These are phyloP conservation scores for Pseudocercospora crystallina DNA, from an alignment of 2,329 filamentous ascomycete species.

Conservation along the genomic window DNA sequence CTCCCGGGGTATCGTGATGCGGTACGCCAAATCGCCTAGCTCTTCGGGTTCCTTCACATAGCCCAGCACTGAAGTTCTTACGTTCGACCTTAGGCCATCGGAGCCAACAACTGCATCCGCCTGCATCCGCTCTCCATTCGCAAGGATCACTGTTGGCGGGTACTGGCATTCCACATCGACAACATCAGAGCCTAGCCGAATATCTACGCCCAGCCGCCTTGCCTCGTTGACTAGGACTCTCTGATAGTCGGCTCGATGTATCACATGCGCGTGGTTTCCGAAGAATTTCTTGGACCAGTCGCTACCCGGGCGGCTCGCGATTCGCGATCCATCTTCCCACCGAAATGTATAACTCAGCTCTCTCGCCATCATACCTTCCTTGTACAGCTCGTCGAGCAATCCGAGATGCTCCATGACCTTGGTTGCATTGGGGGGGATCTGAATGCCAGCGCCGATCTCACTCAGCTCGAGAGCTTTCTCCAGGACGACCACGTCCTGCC, in stretches of 20 bases:
- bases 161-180: constrained; percentile 44
- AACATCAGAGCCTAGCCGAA: constrained; percentile 48
- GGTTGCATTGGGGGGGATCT: constrained; percentile 30
- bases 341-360: neutral
- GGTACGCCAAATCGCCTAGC: constrained; percentile 64
- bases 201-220: constrained; percentile 50
- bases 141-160: constrained; percentile 40
- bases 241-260: constrained; percentile 50
- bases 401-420: constrained; percentile 5
- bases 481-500: constrained; percentile 38
- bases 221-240: constrained; percentile 52
- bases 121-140: constrained; percentile 39
- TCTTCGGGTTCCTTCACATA: constrained; percentile 48
- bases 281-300: neutral
- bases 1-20: constrained; percentile 55
- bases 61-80: constrained; percentile 39
- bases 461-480: constrained; percentile 39
- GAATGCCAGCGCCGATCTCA: constrained; percentile 32
- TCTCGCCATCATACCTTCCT: constrained; percentile 1
- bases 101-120: constrained; percentile 61
- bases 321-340: neutral
- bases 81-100: constrained; percentile 62
- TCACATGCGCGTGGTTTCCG: neutral
- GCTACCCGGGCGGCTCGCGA: neutral
- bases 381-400: constrained; percentile 1